These are phyloP conservation scores for Crepidotus variabilis DNA, from an alignment of 768 basidiomycete species.

Conservation along the genomic window DNA sequence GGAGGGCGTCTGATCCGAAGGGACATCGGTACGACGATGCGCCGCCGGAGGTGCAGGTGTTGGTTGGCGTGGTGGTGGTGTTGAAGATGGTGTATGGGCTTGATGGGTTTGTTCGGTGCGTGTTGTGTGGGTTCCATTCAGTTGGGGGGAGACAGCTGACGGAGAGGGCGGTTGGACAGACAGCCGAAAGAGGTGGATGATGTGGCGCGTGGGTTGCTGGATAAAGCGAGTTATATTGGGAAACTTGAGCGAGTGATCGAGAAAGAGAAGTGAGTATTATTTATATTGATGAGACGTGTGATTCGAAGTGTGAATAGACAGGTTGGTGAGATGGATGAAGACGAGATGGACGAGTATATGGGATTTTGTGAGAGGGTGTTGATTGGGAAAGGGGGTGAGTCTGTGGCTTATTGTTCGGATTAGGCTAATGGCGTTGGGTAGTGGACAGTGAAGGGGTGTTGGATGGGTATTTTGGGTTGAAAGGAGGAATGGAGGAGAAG, in stretches of 20 bases:
- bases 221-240: constrained; percentile 43
- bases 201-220: constrained; percentile 58
- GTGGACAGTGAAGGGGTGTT: constrained; percentile 10
- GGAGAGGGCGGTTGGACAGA: constrained; percentile 28
- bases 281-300: too few relatives aligned
- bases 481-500: constrained; percentile 1
- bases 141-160: constrained; percentile 6
- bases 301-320: too few relatives aligned
- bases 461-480: constrained; percentile 11
- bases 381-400: constrained; percentile 25
- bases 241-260: constrained; percentile 29
- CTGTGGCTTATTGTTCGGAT: too few relatives aligned
- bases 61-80: constrained; percentile 59
- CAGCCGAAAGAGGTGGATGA: constrained; percentile 44
- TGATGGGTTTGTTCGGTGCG: constrained; percentile 62
- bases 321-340: constrained; percentile 30
- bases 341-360: constrained; percentile 60
- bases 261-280: constrained; percentile 21
- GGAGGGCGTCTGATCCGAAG: constrained; percentile 34
- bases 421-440: too few relatives aligned
- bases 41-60: constrained; percentile 63
- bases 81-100: constrained; percentile 86
- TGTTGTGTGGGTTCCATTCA: background rate
- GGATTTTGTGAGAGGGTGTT: constrained; percentile 60
- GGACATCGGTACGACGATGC: constrained; percentile 58